Base-by-base conservation (phyloP, 176 grass and related monocot species). In the Bothriochloa decipiens region DNA sequence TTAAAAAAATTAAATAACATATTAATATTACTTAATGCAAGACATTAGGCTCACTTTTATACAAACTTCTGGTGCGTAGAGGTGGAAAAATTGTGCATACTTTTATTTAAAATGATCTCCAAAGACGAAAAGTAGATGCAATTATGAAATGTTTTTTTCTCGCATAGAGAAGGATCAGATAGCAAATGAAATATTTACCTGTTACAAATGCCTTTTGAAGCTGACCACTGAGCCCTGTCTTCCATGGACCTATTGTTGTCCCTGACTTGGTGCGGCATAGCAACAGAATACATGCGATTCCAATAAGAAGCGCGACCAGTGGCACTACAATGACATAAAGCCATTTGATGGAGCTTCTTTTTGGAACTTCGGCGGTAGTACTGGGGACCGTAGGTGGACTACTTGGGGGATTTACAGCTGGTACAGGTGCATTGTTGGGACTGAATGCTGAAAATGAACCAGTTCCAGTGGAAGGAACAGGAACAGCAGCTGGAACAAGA, bases 151-250 rank as follows among this genome's bases (percentile, higher is more conserved):
- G 10, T 3, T 70, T 70, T 50, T 57, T 53, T 16, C 22, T 57
- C 11, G 23, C 33, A 71, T 29, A 36, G 72, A 68, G 16, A 69
- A 16, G 23, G 47, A 75, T 25, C 14, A 75, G 49, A 78, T 65
- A 82, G 18, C 27, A 82, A 46, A 66, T 11, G 72, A 35, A 79
- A 41, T 20, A 37, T 45, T 43, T 86, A 99, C 96, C 96, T 82
- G 96, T 99, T 67, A 99, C 91, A 92, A 99, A 99, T 86, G 93
- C 96, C 86, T 94, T 99, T 65, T 99, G 96, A 37, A 99, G 84
- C 83, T 99, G 96, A 40, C 96, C 96, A 89, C 96, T 99, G 86
- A 99, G 80, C 74, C 96, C 96, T 82, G 93, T 96, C 68, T 83
- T 99, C 93, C 93, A 99, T 83, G 96, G 91, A 72, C 89, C 91